Evolutionary conservation across 2,329 filamentous ascomycete genomes (phyloP).

Genomic region (Fusarium sublunatum): DNA sequence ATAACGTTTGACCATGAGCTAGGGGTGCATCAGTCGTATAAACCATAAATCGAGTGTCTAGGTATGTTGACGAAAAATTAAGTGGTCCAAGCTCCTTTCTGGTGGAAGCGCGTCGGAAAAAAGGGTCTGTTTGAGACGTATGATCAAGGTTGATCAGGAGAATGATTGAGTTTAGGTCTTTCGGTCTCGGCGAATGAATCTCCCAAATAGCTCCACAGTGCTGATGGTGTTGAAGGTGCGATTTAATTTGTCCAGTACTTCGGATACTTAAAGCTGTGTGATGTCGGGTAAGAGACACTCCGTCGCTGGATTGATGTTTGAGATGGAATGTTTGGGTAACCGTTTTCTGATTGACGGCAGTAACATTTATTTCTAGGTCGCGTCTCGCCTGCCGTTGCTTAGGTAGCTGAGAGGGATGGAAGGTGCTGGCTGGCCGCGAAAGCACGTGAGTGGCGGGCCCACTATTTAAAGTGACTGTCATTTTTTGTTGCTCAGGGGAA

Average conservation of each 20-base stretch:
- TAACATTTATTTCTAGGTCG: neutral
- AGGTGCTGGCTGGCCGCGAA: slow-evolving; percentile 1
- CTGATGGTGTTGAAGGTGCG: neutral
- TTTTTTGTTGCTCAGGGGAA: neutral
- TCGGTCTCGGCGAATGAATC: neutral
- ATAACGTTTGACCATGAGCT: neutral
- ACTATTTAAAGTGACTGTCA: neutral
- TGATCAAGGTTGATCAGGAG: neutral
- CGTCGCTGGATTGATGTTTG: neutral
- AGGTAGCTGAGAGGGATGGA: neutral
- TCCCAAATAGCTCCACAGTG: neutral
- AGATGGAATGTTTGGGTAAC: neutral
- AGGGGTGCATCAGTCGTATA: neutral
- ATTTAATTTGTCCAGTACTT: neutral
- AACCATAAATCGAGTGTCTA: neutral
- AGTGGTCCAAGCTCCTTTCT: neutral
- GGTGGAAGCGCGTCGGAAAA: neutral
- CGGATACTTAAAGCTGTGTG: neutral
- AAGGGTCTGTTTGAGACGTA: neutral
- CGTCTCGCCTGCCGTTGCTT: neutral
- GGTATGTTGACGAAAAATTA: neutral
- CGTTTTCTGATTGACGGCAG: neutral
- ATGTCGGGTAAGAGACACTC: neutral
- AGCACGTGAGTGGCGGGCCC: slow-evolving; percentile 11
- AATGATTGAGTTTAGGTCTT: neutral